Percentiles rank a stretch among this genome's conserved stretches.
Conservation (phyloP, 306 rosid genomes). For the Lupinus albus region DNA sequence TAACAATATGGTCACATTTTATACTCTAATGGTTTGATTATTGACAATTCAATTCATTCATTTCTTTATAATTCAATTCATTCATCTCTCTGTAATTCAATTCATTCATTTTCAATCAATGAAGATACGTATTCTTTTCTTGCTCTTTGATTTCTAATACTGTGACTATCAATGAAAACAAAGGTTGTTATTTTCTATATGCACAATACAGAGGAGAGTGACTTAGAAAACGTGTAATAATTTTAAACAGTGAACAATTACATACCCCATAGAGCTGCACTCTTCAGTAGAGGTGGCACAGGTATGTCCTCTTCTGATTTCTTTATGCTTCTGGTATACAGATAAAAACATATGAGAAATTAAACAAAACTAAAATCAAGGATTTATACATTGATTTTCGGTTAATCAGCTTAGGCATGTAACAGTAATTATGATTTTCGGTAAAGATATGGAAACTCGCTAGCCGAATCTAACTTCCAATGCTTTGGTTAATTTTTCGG, state of each 20-base stretch:
- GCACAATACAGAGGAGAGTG: not conserved
- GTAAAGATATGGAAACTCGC: not conserved
- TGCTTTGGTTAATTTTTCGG: too few relatives aligned
- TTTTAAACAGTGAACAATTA: constrained; percentile 25
- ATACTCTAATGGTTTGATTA: not conserved
- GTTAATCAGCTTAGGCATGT: constrained; percentile 7
- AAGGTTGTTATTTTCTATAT: constrained; percentile 8
- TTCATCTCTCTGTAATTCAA: too few relatives aligned
- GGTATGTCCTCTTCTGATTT: constrained; percentile 86
- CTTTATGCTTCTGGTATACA: constrained; percentile 68
- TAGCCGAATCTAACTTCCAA: too few relatives aligned
- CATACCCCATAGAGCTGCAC: constrained; percentile 78
- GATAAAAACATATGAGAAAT: constrained; percentile 52
- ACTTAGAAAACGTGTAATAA: constrained; percentile 26
- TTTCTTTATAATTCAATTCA: too few relatives aligned
- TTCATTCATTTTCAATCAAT: too few relatives aligned
- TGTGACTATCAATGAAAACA: too few relatives aligned
- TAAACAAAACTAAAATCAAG: not conserved
- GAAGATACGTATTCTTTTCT: too few relatives aligned
- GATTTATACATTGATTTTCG: not conserved
- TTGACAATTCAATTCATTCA: too few relatives aligned
- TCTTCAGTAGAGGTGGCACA: constrained; percentile 86
- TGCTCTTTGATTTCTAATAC: too few relatives aligned
- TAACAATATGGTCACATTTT: not conserved
- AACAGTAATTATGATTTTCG: too few relatives aligned